A percentile compares a stretch with the other conserved stretches of the same genome.
Conservation (phyloP, 2,329 filamentous ascomycete genomes). For the Chrysoporthe puriensis region DNA sequence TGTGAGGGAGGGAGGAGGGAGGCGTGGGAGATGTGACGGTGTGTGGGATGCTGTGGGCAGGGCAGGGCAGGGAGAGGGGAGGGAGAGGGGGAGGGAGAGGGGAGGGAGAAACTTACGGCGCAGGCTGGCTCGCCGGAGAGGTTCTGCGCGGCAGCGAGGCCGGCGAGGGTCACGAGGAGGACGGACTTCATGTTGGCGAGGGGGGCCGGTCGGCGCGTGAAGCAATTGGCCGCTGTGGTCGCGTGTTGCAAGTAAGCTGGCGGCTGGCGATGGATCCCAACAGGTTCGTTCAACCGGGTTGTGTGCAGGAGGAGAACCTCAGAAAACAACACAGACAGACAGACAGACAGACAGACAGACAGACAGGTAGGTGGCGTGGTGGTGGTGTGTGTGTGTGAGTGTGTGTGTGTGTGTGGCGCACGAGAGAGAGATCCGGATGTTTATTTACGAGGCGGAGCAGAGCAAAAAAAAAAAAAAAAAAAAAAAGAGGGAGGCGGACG, state of each 20-base stretch:
- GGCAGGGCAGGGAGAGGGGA: background rate
- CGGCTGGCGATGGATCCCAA: no score
- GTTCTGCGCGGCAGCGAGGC: conserved; percentile 39
- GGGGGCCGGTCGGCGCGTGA: background rate
- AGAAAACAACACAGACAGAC: background rate
- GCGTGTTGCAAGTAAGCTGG: no score
- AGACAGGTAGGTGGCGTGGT: background rate
- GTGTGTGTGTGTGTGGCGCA: no score
- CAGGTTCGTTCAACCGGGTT: no score
- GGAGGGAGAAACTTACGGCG: conserved; percentile 37
- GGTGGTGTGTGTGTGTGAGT: background rate
- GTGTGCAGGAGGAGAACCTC: no score
- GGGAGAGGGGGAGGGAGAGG: no score
- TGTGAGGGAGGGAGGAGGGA: no score
- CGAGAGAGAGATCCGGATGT: background rate
- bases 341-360: no score
- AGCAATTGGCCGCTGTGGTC: background rate
- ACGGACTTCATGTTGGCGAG: conserved; percentile 36
- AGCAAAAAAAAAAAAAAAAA: background rate
- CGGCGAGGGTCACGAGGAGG: conserved; percentile 34
- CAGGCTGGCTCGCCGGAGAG: conserved; percentile 42
- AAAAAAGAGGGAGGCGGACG: background rate
- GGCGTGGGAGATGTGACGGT: no score
- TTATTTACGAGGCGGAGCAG: background rate
- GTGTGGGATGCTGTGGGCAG: no score